Percentiles rank a stretch among this genome's conserved stretches.
phyloP scores from a whole-genome alignment of 2,329 filamentous ascomycete genomes.

The Kalaharituber pfeilii region DNA sequence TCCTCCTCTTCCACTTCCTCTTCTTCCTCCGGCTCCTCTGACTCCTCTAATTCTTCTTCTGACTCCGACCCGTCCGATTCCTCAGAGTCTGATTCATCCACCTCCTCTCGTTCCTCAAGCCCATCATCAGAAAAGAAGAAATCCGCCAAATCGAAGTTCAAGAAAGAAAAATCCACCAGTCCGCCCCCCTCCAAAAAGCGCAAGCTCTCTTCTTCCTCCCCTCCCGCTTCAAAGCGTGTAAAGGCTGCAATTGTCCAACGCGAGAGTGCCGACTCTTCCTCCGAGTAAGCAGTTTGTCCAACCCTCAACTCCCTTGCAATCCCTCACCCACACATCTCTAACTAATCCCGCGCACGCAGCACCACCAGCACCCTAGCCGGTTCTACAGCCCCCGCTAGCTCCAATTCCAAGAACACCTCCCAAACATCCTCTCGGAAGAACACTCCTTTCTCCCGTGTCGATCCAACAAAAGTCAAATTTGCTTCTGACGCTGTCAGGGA shows the following conservation, averaged over 20 bases:
- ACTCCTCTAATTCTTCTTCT: conserved; percentile 28
- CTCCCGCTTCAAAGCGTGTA: conserved; percentile 18
- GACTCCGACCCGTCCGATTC: conserved; percentile 25
- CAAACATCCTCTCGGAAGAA: conserved; percentile 28
- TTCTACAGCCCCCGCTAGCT: conserved; percentile 7
- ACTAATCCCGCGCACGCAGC: neutral
- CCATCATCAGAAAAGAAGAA: no score
- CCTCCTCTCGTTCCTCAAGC: conserved; percentile 20
- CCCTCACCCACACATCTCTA: neutral
- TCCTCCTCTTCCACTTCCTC: neutral
- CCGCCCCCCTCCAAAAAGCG: conserved; percentile 8
- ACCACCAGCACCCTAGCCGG: neutral
- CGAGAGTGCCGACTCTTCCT: neutral
- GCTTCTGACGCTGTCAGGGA: conserved; percentile 36
- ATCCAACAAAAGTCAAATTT: conserved; percentile 16
- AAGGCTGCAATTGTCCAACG: conserved; percentile 12
- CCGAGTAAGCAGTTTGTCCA: neutral
- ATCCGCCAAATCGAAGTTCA: neutral
- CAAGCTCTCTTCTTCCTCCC: conserved; percentile 7
- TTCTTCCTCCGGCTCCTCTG: conserved; percentile 5
- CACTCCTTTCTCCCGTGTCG: conserved; percentile 56
- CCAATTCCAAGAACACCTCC: conserved; percentile 30
- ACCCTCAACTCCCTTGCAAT: neutral
- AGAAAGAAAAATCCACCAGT: conserved; percentile 3
- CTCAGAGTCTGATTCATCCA: conserved; percentile 26